Conservation (phyloP, 129 eudicot genomes). For the Mikania micrantha region DNA sequence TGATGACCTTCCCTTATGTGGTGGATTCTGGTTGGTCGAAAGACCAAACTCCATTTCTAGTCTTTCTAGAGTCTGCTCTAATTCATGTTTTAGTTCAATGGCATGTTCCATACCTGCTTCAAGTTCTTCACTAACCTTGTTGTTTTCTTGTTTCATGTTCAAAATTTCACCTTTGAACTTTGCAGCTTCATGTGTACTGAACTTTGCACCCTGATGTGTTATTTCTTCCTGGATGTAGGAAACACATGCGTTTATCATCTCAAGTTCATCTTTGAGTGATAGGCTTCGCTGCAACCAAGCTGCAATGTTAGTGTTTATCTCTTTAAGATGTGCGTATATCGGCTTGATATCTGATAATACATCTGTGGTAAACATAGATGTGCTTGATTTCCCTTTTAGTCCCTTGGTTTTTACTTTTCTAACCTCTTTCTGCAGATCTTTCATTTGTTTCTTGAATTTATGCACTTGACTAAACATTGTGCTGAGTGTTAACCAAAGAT, state of each 20-base stretch:
- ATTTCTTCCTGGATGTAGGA: slow-evolving; percentile 58
- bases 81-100: slow-evolving; percentile 38
- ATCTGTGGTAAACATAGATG: too few species aligned
- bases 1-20: slow-evolving; percentile 20
- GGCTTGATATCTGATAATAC: slow-evolving; percentile 50
- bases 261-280: slow-evolving; percentile 54
- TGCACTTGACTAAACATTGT: slow-evolving; percentile 52
- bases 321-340: slow-evolving; percentile 53
- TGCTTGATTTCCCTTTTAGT: too few species aligned
- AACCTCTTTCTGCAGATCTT: slow-evolving; percentile 46
- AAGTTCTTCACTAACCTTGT: slow-evolving; percentile 69
- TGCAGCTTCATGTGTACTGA: slow-evolving; percentile 78
- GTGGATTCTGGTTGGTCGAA: slow-evolving; percentile 23
- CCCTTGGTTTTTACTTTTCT: slow-evolving; percentile 29
- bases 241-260: slow-evolving; percentile 38
- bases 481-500: slow-evolving; percentile 76
- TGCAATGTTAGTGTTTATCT: slow-evolving; percentile 47
- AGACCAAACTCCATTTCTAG: slow-evolving; percentile 52
- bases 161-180: slow-evolving; percentile 73
- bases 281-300: slow-evolving; percentile 63
- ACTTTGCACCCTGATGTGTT: slow-evolving; percentile 40
- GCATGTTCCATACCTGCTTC: slow-evolving; percentile 60
- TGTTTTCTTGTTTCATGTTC: slow-evolving; percentile 90
- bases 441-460: slow-evolving; percentile 46
- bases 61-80: slow-evolving; percentile 47